Conservation (phyloP, 2,329 filamentous ascomycete species). For the Emmonsiellopsis sp. region DNA sequence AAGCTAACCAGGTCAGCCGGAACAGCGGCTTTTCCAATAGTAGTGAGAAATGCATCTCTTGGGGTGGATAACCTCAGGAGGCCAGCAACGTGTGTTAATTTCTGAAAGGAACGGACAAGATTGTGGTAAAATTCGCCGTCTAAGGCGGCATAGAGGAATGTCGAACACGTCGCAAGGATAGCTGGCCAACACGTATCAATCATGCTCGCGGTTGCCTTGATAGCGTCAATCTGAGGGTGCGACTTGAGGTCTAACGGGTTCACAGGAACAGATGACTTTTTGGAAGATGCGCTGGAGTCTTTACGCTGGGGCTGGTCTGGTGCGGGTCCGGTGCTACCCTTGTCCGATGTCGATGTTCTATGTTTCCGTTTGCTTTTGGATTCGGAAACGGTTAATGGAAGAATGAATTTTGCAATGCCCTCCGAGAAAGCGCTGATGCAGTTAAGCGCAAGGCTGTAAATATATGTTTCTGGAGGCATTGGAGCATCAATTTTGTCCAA, state of each 20-base stretch:
- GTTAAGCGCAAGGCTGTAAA: conserved; percentile 79
- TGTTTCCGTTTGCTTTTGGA: conserved; percentile 42
- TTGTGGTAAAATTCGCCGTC: conserved; percentile 92
- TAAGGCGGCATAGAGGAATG: conserved; percentile 82
- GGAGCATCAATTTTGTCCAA: conserved; percentile 87
- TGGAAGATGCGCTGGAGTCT: conserved; percentile 13
- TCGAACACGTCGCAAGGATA: conserved; percentile 87
- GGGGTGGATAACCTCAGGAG: conserved; percentile 76
- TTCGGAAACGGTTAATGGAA: conserved; percentile 83
- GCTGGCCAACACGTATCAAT: conserved; percentile 94
- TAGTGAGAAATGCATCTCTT: conserved; percentile 89
- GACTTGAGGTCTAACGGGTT: conserved; percentile 73
- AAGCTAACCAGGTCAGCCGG: conserved; percentile 55
- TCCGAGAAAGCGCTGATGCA: conserved; percentile 89
- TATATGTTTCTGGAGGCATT: conserved; percentile 77
- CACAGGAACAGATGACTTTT: conserved; percentile 45
- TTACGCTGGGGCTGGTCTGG: conserved; percentile 21
- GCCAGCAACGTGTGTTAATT: conserved; percentile 89
- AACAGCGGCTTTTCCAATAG: conserved; percentile 84
- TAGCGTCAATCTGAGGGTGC: conserved; percentile 60
- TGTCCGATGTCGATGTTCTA: conserved; percentile 23
- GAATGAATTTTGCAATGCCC: conserved; percentile 82
- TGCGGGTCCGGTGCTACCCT: conserved; percentile 27
- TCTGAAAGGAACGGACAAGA: conserved; percentile 85
- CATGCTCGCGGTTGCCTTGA: conserved; percentile 69